Conservation (phyloP, 2,329 filamentous ascomycete species). For the Aspergillaceae sp. region DNA sequence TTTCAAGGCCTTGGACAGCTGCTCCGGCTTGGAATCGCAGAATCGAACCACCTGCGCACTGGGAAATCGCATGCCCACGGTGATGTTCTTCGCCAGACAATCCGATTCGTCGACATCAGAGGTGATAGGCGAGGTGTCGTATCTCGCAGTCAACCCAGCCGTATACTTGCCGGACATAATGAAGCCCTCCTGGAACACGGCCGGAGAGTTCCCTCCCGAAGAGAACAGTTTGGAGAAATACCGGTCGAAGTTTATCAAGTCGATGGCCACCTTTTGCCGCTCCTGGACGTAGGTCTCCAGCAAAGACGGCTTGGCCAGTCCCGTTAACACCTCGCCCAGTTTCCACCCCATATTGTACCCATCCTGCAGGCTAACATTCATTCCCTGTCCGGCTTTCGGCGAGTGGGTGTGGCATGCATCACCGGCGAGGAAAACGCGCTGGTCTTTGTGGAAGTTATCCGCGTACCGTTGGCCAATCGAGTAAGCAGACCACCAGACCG, state of each 20-base stretch:
- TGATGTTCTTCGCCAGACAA: slow-evolving; percentile 28
- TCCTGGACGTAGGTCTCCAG: slow-evolving; percentile 49
- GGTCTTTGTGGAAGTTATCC: slow-evolving; percentile 56
- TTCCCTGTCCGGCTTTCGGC: slow-evolving; percentile 60
- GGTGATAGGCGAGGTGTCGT: slow-evolving; percentile 45
- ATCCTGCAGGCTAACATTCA: slow-evolving; percentile 49
- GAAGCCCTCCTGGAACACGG: slow-evolving; percentile 50
- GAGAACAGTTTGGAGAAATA: slow-evolving; percentile 48
- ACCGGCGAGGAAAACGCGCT: slow-evolving; percentile 60
- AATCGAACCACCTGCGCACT: slow-evolving; percentile 52
- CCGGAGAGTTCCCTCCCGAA: slow-evolving; percentile 36
- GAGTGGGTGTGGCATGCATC: slow-evolving; percentile 63
- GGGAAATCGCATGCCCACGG: slow-evolving; percentile 43
- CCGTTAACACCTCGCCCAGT: slow-evolving; percentile 42
- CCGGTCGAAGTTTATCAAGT: slow-evolving; percentile 55
- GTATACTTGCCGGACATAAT: slow-evolving; percentile 51
- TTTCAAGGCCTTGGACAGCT: slow-evolving; percentile 41
- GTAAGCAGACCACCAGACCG: slow-evolving; percentile 63
- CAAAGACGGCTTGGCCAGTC: slow-evolving; percentile 35
- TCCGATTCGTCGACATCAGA: slow-evolving; percentile 24
- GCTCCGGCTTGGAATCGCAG: slow-evolving; percentile 51
- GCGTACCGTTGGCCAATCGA: slow-evolving; percentile 64
- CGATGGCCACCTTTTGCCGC: slow-evolving; percentile 44
- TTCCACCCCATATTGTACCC: slow-evolving; percentile 55
- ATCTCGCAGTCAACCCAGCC: slow-evolving; percentile 50